Base-by-base conservation (phyloP, 2,329 filamentous ascomycete genomes). In the Xylariaceae sp. region DNA sequence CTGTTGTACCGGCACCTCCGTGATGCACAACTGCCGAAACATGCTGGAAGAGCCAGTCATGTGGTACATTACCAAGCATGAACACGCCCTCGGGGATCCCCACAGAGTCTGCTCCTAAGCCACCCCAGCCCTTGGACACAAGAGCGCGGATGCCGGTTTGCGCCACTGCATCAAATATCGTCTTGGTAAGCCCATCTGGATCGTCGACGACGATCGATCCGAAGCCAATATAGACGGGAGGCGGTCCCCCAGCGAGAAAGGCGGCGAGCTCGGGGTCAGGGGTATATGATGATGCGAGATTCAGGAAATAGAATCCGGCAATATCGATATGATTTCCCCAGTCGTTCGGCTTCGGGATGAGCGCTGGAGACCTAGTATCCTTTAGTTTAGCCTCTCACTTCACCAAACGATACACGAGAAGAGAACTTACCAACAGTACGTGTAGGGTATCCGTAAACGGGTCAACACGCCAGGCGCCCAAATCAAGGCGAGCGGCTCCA, bases 61-160 rank as follows among this genome's bases (percentile, higher is more conserved):
- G 88, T 1, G 88, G 88, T 31, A 82, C 80, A 53, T 90, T 92
- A 9, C 85, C 87, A 26, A 94, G 70, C 78, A 94, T 87, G 56
- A 85, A 87, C 2, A 94, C 78, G 3, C 79, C 78, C 2, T 88
- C 78, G 0, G 86, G 86, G n/a, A 88, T 63, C 1, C 74, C 74
- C 3, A 84, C 58, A 21, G 78, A 69, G 51, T 88, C 83, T 0
- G 77, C 83, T 19, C 87, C 88, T 6, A 94, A 69, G 1, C 87
- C 87, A 34, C 88, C 87, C 88, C 88, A 94, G 12, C 88, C 88
- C 55, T 90, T 88, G 0, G 86, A 90, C 1, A 94, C 82, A 1
- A 94, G 65, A 2, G 87, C 88, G 40, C 88, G 73, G n/a, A 85
- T 63, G 3, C 73, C 73, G 9, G 65, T 61, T 31, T 55, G 57